Evolutionary conservation across 257 asterid genomes (phyloP).

Genomic region (Plantago major): DNA sequence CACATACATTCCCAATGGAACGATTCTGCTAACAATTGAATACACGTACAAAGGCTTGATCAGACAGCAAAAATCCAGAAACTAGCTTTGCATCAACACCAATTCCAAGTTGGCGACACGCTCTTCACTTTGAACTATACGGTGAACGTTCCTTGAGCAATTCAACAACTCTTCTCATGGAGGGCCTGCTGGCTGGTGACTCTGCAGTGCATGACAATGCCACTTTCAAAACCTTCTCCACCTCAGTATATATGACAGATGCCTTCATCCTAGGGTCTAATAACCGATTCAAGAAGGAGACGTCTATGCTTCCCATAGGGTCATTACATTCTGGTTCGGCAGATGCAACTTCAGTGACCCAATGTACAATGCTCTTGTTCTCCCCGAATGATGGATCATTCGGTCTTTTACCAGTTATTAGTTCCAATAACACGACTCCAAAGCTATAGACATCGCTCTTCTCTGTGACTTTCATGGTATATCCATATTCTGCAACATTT

Average conservation of each 20-base stretch:
- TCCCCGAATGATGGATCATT: conserved; percentile 47
- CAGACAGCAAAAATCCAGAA: no score
- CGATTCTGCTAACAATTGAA: no score
- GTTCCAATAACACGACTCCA: conserved; percentile 63
- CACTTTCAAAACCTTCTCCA: conserved; percentile 46
- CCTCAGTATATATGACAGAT: conserved; percentile 32
- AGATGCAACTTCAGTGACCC: conserved; percentile 47
- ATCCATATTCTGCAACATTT: conserved; percentile 57
- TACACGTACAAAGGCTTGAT: no score
- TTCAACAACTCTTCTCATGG: conserved; percentile 80
- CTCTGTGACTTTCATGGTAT: conserved; percentile 64
- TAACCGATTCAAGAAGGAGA: conserved; percentile 27
- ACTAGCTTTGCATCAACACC: background rate
- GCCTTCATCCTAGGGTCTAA: conserved; percentile 49
- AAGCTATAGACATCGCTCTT: conserved; percentile 87
- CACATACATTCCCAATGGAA: background rate
- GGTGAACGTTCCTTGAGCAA: conserved; percentile 37
- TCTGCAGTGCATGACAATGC: conserved; percentile 58
- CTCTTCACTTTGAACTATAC: conserved; percentile 25
- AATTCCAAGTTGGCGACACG: background rate
- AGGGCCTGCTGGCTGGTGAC: conserved; percentile 60
- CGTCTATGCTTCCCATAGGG: conserved; percentile 4
- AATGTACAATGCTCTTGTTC: conserved; percentile 56
- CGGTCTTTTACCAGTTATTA: conserved; percentile 60
- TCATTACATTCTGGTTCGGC: conserved; percentile 14